Evolutionary conservation across 2,329 filamentous ascomycete species (phyloP), one percentile per base, ranked within the genome.

Genomic region (Aspergillus awamori): DNA sequence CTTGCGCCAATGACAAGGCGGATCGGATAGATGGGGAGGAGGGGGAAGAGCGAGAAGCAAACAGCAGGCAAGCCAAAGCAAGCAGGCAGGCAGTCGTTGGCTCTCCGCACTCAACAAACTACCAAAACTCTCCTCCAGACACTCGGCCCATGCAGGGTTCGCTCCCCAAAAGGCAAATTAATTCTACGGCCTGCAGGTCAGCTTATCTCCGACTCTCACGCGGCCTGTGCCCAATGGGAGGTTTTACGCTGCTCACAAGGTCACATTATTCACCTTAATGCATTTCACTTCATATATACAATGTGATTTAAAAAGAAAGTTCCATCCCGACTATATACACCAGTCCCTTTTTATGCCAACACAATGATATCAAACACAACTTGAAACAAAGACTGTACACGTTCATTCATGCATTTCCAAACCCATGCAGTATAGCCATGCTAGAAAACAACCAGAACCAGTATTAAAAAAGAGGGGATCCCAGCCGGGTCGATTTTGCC

Each of bases 271-370:
- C 47, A 51, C 47, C 33, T 33, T 8, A 13, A 33, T 33, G 8
- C 15, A 49, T 28, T 17, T 10, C 3, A 45, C 0, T 30, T 30
- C 28, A 11, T 51, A 51, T 51, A 51, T 51, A 30, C 26, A 51
- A 6, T 45, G 41, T 45, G 20, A 5, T 11, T 22, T 24, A 38
- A n/a, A 33, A 47, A 10, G 22, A n/a, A 22, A 47, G 6, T 24
- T 20, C 53, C 53, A 43, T 55, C 13, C 26, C 47, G 8, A n/a
- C 2, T 51, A 51, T 51, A 51, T 51, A 51, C 47, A 51, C 47
- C 47, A 13, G 15, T 5, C 15, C 47, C 47, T 2, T 51, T 33
- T 51, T 30, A 51, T 51, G 15, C 47, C 26, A 49, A 26, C 24
- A 49, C 26, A 17, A 33, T 45, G 11, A 41, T 33, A 55, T 45